These are phyloP conservation scores for Neurospora sp. DNA, from an alignment of 495 filamentous ascomycete species.

Conservation along the genomic window DNA sequence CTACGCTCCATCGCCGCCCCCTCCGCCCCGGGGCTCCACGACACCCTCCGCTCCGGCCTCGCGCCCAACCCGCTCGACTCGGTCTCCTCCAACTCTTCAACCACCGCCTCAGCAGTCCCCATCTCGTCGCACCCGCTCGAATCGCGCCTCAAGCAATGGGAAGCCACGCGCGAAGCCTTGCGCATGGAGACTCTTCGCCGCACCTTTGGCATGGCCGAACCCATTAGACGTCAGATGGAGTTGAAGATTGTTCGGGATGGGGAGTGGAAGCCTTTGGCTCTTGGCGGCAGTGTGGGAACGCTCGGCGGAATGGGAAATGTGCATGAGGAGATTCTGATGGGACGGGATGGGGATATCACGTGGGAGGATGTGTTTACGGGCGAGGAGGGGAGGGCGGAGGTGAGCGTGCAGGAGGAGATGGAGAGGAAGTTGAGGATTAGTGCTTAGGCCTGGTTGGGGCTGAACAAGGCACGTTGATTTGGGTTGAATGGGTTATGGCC, in stretches of 20 bases:
- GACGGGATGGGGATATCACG: constrained; percentile 60
- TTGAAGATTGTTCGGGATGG: constrained; percentile 61
- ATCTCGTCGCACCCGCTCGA: constrained; percentile 81
- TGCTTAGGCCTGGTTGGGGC: not conserved
- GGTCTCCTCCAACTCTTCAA: constrained; percentile 27
- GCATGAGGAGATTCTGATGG: constrained; percentile 72
- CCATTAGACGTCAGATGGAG: constrained; percentile 84
- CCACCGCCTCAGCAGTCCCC: constrained; percentile 27
- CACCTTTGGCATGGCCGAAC: constrained; percentile 86
- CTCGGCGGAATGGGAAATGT: constrained; percentile 29
- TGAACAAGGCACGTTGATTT: too few species aligned
- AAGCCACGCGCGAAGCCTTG: constrained; percentile 68
- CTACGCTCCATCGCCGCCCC: constrained; percentile 57
- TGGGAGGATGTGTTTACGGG: constrained; percentile 91
- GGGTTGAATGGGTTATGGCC: too few species aligned
- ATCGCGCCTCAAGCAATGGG: constrained; percentile 73
- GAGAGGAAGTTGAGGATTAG: constrained; percentile 61
- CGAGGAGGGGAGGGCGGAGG: constrained; percentile 55
- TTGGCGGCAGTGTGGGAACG: constrained; percentile 21
- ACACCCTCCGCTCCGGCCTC: constrained; percentile 78
- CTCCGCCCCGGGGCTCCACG: constrained; percentile 82
- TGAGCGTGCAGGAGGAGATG: constrained; percentile 83
- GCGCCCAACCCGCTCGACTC: constrained; percentile 41
- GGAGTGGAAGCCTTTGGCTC: constrained; percentile 39
- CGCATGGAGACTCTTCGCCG: constrained; percentile 83